These are phyloP conservation scores for Gyrodon lividus DNA, from an alignment of 768 basidiomycete genomes.

Conservation along the genomic window DNA sequence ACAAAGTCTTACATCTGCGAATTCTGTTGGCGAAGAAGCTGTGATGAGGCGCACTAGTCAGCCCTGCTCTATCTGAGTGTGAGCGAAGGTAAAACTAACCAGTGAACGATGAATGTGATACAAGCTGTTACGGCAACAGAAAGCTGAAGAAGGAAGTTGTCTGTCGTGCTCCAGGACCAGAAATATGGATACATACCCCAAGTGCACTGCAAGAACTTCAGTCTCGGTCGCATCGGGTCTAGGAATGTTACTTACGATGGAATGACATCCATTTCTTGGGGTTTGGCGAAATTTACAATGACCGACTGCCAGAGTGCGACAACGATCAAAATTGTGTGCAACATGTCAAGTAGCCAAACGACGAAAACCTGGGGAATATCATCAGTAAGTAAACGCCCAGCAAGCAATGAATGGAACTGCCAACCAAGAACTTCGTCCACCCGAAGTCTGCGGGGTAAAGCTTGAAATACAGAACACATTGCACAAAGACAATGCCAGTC, in stretches of 20 bases:
- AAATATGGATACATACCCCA: slow-evolving; percentile 17
- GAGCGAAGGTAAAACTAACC: slow-evolving; percentile 12
- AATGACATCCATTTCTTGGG: slow-evolving; percentile 27
- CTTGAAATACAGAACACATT: slow-evolving; percentile 30
- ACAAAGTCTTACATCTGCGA: slow-evolving; percentile 27
- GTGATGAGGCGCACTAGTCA: not conserved
- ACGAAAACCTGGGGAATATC: slow-evolving; percentile 18
- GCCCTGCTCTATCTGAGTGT: not conserved
- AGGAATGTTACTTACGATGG: slow-evolving; percentile 20
- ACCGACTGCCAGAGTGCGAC: slow-evolving; percentile 26
- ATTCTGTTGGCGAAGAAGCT: slow-evolving; percentile 36
- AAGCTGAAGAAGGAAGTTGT: slow-evolving; percentile 14
- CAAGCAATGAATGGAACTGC: not conserved
- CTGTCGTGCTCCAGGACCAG: not conserved
- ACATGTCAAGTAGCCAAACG: slow-evolving; percentile 30
- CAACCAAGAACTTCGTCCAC: slow-evolving; percentile 29
- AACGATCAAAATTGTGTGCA: slow-evolving; percentile 30
- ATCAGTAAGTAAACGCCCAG: not conserved
- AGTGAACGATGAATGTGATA: slow-evolving; percentile 35
- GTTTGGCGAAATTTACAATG: slow-evolving; percentile 25
- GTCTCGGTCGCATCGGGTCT: not conserved
- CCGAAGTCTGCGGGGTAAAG: slow-evolving; percentile 28
- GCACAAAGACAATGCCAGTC: slow-evolving; percentile 33
- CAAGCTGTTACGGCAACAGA: slow-evolving; percentile 32
- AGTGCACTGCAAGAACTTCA: slow-evolving; percentile 19